Percentiles rank a stretch among this genome's conserved stretches.
phyloP scores from a whole-genome alignment of 2,329 filamentous ascomycete genomes.

The Fusarium euwallaceae region DNA sequence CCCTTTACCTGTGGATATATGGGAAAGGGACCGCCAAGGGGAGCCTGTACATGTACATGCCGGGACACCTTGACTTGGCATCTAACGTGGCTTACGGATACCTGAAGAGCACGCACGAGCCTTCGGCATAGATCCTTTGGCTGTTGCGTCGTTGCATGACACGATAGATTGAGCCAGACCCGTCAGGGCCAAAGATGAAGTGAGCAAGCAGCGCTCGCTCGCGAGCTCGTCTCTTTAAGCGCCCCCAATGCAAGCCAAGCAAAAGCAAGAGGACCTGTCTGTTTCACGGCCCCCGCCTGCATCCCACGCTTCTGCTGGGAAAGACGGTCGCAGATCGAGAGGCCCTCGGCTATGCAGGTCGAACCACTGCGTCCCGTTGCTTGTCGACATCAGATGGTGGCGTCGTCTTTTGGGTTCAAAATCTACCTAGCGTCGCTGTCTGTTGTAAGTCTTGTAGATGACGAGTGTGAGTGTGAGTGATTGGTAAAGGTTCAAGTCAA shows the following conservation, averaged over 20 bases:
- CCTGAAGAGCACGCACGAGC: constrained; percentile 13
- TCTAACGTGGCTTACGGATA: constrained; percentile 16
- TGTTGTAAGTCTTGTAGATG: constrained; percentile 4
- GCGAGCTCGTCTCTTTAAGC: constrained; percentile 42
- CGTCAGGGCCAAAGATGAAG: constrained; percentile 17
- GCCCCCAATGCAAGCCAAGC: constrained; percentile 47
- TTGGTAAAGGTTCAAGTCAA: background rate
- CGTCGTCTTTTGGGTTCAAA: constrained; percentile 28
- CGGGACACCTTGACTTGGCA: constrained; percentile 10
- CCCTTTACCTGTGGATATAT: background rate
- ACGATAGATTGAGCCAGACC: constrained; percentile 26
- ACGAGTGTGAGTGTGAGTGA: background rate
- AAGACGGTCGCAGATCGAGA: constrained; percentile 52
- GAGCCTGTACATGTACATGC: background rate
- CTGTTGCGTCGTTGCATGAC: constrained; percentile 14
- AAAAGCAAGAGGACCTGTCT: constrained; percentile 40
- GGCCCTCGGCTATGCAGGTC: constrained; percentile 57
- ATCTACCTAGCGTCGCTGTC: background rate
- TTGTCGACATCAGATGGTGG: constrained; percentile 42
- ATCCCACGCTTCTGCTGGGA: constrained; percentile 52
- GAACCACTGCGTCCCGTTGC: constrained; percentile 44
- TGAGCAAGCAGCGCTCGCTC: background rate
- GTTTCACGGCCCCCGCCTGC: constrained; percentile 45
- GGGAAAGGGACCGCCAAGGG: background rate
- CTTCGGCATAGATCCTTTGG: constrained; percentile 10